A percentile compares a stretch with the other conserved stretches of the same genome.
phyloP scores from a whole-genome alignment of 257 asterid species.

The Prunella vulgaris region DNA sequence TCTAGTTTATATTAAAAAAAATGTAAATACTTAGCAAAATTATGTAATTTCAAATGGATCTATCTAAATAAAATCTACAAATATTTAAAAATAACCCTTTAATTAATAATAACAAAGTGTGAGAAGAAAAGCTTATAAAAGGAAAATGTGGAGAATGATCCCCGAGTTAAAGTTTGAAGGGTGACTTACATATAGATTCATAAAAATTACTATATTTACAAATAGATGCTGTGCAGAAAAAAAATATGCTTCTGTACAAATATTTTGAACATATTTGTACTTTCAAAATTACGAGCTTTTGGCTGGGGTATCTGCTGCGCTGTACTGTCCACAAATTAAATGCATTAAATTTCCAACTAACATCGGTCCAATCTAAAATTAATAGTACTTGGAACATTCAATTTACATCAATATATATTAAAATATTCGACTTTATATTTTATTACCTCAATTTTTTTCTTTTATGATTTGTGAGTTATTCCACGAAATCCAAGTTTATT shows the following conservation, averaged over 20 bases:
- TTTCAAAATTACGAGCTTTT: background rate
- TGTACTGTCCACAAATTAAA: background rate
- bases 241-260: no score
- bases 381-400: background rate
- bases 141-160: background rate
- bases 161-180: background rate
- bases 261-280: no score
- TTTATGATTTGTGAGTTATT: background rate
- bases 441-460: background rate
- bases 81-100: no score
- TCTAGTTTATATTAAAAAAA: no score
- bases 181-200: background rate
- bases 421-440: no score
- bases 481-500: no score
- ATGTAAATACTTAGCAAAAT: no score
- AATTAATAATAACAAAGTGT: background rate
- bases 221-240: no score
- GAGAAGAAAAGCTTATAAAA: background rate
- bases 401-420: background rate
- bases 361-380: background rate
- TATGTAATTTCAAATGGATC: no score
- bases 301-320: background rate
- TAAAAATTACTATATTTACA: no score
- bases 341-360: slow-evolving; percentile 3
- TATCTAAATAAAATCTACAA: no score